Conservation (phyloP, 75 land plant genomes). For the Selaginella tamariscina region DNA sequence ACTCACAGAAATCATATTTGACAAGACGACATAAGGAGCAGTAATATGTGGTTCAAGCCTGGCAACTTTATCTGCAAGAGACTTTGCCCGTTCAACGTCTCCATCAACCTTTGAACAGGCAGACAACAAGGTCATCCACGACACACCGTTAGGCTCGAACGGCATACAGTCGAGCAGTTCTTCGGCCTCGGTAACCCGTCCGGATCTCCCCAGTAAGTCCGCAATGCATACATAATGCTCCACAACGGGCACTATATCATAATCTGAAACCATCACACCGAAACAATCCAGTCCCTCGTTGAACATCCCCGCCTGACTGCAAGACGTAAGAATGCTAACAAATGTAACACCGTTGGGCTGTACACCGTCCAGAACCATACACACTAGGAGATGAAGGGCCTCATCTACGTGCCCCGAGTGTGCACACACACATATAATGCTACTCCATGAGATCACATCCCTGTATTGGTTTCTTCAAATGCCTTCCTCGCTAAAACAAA, state of each 20-base stretch:
- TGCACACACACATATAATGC: neutral
- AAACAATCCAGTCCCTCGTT: conserved; percentile 15
- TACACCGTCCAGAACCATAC: neutral
- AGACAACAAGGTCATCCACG: neutral
- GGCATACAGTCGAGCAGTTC: neutral
- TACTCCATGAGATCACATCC: neutral
- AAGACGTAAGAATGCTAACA: neutral
- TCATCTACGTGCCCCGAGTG: neutral
- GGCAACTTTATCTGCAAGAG: neutral
- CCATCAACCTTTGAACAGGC: neutral
- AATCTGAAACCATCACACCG: conserved; percentile 24
- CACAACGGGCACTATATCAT: conserved; percentile 24
- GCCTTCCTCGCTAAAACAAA: neutral
- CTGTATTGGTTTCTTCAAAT: neutral
- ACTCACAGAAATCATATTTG: neutral
- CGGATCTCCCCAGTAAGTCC: conserved; percentile 44
- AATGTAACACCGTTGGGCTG: neutral
- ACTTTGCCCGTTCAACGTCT: neutral
- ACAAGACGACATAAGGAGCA: neutral
- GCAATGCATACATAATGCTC: conserved; percentile 49
- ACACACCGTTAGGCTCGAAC: neutral
- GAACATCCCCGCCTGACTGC: conserved; percentile 26
- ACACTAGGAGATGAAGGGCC: neutral
- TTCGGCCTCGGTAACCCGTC: conserved; percentile 8
- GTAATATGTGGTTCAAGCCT: neutral